Evolutionary conservation across 768 basidiomycete genomes (phyloP).

Genomic region (Leccinellum rugosiceps): DNA sequence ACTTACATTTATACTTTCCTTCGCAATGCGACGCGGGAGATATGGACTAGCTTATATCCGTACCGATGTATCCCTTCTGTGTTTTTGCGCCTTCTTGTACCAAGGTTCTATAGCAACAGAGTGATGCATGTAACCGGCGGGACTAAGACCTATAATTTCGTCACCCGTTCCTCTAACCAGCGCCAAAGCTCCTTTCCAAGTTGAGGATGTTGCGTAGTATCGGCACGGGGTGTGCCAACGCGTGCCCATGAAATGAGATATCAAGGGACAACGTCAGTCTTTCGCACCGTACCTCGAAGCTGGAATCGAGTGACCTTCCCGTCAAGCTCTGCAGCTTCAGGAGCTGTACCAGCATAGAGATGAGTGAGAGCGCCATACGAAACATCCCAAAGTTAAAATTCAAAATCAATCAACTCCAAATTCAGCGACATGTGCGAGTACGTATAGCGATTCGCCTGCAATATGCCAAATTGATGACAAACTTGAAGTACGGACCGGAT

Average conservation of each 20-base stretch:
- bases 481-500: slow-evolving; percentile 40
- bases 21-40: neutral
- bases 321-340: slow-evolving; percentile 1
- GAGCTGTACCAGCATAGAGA: slow-evolving; percentile 9
- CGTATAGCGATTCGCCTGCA: slow-evolving; percentile 1
- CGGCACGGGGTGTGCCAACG: neutral
- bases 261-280: neutral
- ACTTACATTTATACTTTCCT: neutral
- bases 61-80: neutral
- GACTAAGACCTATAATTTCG: neutral
- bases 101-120: neutral
- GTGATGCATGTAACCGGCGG: neutral
- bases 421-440: neutral
- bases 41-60: neutral
- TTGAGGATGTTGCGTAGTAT: slow-evolving; percentile 5
- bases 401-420: neutral
- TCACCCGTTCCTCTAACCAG: slow-evolving; percentile 11
- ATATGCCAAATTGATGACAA: neutral
- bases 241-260: slow-evolving; percentile 10
- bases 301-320: slow-evolving; percentile 1
- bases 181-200: slow-evolving; percentile 11
- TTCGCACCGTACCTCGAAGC: neutral
- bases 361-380: slow-evolving; percentile 7
- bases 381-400: neutral
- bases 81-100: neutral